phyloP scores from a whole-genome alignment of 371 early-diverging fungal species.

The Lichtheimia ornata region DNA sequence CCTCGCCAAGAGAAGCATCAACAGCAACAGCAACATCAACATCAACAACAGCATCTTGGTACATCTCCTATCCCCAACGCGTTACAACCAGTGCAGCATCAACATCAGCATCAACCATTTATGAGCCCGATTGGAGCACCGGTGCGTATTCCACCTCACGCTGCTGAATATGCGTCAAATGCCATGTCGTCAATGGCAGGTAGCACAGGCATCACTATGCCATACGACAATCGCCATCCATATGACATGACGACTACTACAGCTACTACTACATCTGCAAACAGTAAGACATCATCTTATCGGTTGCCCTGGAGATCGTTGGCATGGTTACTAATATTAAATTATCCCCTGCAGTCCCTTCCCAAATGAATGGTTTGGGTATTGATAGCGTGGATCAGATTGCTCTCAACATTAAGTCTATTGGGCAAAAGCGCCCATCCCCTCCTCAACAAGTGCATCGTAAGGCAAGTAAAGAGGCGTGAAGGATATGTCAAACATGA shows the following conservation, averaged over 20 bases:
- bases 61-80: slow-evolving; percentile 6
- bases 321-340: not conserved
- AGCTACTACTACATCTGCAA: not conserved
- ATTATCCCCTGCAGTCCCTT: slow-evolving; percentile 9
- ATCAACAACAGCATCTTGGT: slow-evolving; percentile 17
- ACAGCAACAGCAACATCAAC: slow-evolving; percentile 15
- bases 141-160: slow-evolving; percentile 13
- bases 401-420: slow-evolving; percentile 33
- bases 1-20: slow-evolving; percentile 34
- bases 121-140: slow-evolving; percentile 11
- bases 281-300: not conserved
- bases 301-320: not conserved
- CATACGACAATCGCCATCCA: slow-evolving; percentile 14
- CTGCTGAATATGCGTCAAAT: slow-evolving; percentile 4
- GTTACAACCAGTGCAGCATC: slow-evolving; percentile 9
- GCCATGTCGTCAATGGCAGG: slow-evolving; percentile 4
- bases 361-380: slow-evolving; percentile 30
- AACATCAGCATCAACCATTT: slow-evolving; percentile 2
- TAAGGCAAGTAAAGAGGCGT: slow-evolving; percentile 22
- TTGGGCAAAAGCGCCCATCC: slow-evolving; percentile 33
- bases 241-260: slow-evolving; percentile 17
- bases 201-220: slow-evolving; percentile 5
- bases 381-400: slow-evolving; percentile 42
- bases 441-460: slow-evolving; percentile 21
- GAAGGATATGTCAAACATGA: not conserved